A percentile compares a stretch with the other conserved stretches of the same genome.
phyloP scores from a whole-genome alignment of 2,329 filamentous ascomycete species.

The Fusarium sarcochroum region DNA sequence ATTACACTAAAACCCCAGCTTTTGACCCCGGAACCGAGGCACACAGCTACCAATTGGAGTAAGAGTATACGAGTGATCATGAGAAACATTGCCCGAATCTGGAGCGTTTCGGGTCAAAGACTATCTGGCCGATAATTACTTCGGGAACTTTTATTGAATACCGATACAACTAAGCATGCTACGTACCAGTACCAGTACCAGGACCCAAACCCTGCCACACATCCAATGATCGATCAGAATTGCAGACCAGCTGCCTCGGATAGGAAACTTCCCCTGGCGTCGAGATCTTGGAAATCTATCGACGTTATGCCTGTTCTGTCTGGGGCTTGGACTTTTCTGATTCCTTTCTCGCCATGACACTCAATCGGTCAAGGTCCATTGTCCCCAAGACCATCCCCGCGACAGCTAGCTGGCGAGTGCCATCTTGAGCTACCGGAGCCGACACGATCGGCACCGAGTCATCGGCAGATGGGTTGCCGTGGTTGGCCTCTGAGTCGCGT shows the following conservation, averaged over 20 bases:
- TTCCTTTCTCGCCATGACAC: conserved; percentile 43
- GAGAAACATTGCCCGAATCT: conserved; percentile 27
- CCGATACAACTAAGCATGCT: conserved; percentile 30
- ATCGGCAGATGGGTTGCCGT: conserved; percentile 45
- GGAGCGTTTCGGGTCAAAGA: conserved; percentile 24
- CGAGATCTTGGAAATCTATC: not conserved
- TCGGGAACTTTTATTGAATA: conserved; percentile 32
- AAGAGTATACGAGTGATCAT: conserved; percentile 12
- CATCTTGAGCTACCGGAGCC: conserved; percentile 39
- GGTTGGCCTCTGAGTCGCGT: conserved; percentile 47
- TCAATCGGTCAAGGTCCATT: conserved; percentile 53
- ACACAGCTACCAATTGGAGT: conserved; percentile 15
- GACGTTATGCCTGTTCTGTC: conserved; percentile 13
- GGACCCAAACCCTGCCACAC: conserved; percentile 10
- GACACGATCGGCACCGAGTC: conserved; percentile 32
- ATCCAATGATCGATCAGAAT: conserved; percentile 36
- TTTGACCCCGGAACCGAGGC: conserved; percentile 46
- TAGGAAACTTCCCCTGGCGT: conserved; percentile 24
- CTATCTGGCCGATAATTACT: conserved; percentile 25
- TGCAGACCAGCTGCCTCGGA: conserved; percentile 38
- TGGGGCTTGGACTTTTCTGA: conserved; percentile 15
- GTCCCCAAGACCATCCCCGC: conserved; percentile 50
- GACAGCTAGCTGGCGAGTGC: conserved; percentile 45
- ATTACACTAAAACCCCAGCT: conserved; percentile 44
- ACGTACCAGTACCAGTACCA: conserved; percentile 9